Conservation (phyloP, 495 filamentous ascomycete genomes). For the Jackrogersella minutella region DNA sequence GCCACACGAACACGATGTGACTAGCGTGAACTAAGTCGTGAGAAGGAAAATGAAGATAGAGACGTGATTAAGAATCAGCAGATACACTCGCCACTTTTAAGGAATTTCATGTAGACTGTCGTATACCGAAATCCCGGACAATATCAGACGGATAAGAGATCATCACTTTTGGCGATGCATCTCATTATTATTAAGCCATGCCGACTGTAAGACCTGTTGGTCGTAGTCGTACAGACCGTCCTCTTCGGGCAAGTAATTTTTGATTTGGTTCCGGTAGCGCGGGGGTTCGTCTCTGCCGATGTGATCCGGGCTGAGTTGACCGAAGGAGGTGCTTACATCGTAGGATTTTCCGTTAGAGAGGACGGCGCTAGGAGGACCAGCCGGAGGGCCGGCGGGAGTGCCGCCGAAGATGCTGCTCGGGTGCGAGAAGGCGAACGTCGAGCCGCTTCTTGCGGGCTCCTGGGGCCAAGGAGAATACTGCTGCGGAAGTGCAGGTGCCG, state of each 20-base stretch:
- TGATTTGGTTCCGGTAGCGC: constrained; percentile 36
- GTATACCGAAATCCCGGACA: too few relatives aligned
- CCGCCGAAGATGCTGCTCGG: constrained; percentile 49
- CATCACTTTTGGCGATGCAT: constrained; percentile 36
- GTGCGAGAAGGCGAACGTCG: constrained; percentile 46
- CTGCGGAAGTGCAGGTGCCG: constrained; percentile 19
- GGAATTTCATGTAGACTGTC: background rate
- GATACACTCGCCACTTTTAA: background rate
- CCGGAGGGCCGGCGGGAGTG: constrained; percentile 30
- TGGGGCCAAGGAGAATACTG: constrained; percentile 21
- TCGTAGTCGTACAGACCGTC: constrained; percentile 34
- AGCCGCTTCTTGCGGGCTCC: constrained; percentile 19
- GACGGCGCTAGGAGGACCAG: constrained; percentile 18
- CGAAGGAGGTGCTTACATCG: constrained; percentile 35
- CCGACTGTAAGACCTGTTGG: constrained; percentile 24
- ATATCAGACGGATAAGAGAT: background rate
- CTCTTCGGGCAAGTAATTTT: constrained; percentile 13
- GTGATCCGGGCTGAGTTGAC: constrained; percentile 27
- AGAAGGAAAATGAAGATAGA: background rate
- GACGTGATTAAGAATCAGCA: background rate
- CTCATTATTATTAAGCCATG: constrained; percentile 29
- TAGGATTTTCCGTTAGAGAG: constrained; percentile 39
- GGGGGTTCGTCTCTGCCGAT: constrained; percentile 35
- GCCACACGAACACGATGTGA: background rate
- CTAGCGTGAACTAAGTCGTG: background rate